Percentiles rank a stretch among this genome's conserved stretches.
Evolutionary conservation across 208 protist species (phyloP).

Genomic region (Wallacemonas sp.): DNA sequence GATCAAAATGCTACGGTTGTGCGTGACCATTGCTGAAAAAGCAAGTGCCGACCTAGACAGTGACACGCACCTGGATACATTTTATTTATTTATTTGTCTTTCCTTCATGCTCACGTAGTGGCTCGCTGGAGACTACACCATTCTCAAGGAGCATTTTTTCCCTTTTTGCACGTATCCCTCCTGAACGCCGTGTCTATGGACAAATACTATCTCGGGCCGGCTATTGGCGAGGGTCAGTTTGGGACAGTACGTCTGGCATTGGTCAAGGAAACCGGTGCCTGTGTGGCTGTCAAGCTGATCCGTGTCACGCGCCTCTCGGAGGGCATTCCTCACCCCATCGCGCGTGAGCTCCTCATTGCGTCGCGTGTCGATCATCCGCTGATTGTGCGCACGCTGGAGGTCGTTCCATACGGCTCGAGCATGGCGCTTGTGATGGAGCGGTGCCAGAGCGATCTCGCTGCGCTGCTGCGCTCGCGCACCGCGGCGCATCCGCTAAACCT

Average conservation of each 20-base stretch:
- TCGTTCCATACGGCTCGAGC: constrained; percentile 53
- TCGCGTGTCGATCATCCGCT: constrained; percentile 49
- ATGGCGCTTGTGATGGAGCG: constrained; percentile 84
- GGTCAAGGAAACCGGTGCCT: constrained; percentile 48
- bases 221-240: constrained; percentile 82
- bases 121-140: too few relatives aligned
- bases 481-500: constrained; percentile 31
- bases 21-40: too few relatives aligned
- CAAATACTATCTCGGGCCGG: constrained; percentile 44
- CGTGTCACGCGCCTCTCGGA: constrained; percentile 47
- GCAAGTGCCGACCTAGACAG: too few relatives aligned
- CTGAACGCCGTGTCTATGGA: too few relatives aligned
- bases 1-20: too few relatives aligned
- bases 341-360: constrained; percentile 69
- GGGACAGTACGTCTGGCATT: constrained; percentile 61
- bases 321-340: constrained; percentile 82
- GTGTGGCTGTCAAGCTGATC: constrained; percentile 78
- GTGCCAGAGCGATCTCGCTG: constrained; percentile 59
- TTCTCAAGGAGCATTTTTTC: too few relatives aligned
- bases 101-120: too few relatives aligned
- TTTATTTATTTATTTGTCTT: too few relatives aligned
- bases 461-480: constrained; percentile 35
- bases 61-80: too few relatives aligned
- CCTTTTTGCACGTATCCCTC: too few relatives aligned
- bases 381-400: constrained; percentile 66